Evolutionary conservation across 2,329 filamentous ascomycete genomes (phyloP).

Genomic region (Chrysosphaeria jannelii): DNA sequence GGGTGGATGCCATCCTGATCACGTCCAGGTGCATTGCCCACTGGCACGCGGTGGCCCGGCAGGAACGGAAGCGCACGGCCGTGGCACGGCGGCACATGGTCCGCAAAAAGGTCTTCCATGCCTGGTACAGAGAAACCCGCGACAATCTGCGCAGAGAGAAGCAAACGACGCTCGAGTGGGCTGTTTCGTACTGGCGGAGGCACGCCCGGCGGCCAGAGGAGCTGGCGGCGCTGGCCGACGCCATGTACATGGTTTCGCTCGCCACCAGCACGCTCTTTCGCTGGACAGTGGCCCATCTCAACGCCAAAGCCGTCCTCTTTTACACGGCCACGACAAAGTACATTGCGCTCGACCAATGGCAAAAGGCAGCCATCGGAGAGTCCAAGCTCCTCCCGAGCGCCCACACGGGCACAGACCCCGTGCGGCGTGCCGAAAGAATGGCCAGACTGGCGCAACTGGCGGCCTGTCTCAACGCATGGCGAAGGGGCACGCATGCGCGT

Average conservation of each 20-base stretch:
- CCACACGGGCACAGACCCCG: too few species aligned
- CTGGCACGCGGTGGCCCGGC: constrained; percentile 34
- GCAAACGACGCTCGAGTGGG: constrained; percentile 12
- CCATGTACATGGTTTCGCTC: constrained; percentile 7
- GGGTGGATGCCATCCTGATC: constrained; percentile 34
- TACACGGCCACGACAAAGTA: constrained; percentile 6
- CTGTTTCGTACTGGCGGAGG: constrained; percentile 7
- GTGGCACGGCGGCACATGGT: constrained; percentile 41
- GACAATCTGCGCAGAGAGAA: too few species aligned
- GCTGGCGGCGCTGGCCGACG: constrained; percentile 8
- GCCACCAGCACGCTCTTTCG: constrained; percentile 6
- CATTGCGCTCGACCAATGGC: too few species aligned
- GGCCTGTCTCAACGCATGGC: constrained; percentile 3
- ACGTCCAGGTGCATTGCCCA: constrained; percentile 32
- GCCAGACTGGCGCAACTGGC: constrained; percentile 4
- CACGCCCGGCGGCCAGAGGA: constrained; percentile 1
- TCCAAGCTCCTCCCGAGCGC: too few species aligned
- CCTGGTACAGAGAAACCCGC: constrained; percentile 35
- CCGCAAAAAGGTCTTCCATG: constrained; percentile 34
- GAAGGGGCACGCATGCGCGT: too few species aligned
- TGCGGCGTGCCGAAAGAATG: constrained; percentile 3
- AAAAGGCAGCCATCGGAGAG: constrained; percentile 1
- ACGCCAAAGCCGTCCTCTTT: too few species aligned
- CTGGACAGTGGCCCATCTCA: constrained; percentile 8
- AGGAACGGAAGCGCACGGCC: constrained; percentile 33